Evolutionary conservation across 2,329 filamentous ascomycete species (phyloP).

Genomic region (Cladosporium sp.): DNA sequence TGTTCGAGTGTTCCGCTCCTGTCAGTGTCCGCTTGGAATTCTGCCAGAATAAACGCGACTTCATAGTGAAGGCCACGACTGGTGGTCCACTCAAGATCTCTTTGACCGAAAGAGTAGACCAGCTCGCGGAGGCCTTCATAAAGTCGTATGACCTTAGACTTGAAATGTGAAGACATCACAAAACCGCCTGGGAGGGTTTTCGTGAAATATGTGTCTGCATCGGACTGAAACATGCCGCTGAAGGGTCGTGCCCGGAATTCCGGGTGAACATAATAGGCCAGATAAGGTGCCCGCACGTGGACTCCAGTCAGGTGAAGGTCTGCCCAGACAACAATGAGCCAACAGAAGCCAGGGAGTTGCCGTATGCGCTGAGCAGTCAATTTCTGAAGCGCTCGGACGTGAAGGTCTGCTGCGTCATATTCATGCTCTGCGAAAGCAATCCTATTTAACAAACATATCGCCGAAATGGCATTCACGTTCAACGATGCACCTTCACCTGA

Average conservation of each 20-base stretch:
- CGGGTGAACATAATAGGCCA: background rate
- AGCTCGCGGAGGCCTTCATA: background rate
- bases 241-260: background rate
- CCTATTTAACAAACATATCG: background rate
- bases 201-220: background rate
- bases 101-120: background rate
- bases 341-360: background rate
- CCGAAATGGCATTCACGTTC: background rate
- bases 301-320: background rate
- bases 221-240: background rate
- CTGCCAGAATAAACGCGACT: background rate
- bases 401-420: background rate
- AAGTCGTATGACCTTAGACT: background rate
- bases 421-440: background rate
- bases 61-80: background rate
- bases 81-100: background rate
- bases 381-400: background rate
- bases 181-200: background rate
- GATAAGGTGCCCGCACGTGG: background rate
- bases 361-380: background rate
- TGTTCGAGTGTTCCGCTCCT: background rate
- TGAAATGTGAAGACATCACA: background rate
- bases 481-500: background rate
- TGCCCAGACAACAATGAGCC: background rate
- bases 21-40: background rate